These are phyloP conservation scores for Gossypium australe DNA, from an alignment of 345 rosid genomes.

Conservation along the genomic window DNA sequence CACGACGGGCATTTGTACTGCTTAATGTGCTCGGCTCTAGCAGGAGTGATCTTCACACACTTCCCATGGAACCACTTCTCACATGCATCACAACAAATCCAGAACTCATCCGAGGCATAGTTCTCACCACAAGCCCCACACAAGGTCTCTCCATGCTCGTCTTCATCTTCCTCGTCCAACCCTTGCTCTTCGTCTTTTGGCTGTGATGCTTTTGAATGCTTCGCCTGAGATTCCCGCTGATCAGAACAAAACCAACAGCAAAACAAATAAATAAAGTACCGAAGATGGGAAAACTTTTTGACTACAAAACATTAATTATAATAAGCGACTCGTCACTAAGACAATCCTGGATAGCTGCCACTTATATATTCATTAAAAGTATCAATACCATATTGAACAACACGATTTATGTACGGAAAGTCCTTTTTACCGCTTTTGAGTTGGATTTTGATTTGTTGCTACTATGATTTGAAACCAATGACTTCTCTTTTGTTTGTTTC, in stretches of 20 bases:
- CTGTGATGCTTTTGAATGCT: constrained; percentile 27
- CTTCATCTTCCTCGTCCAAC: constrained; percentile 48
- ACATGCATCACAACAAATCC: constrained; percentile 79
- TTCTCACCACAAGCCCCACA: constrained; percentile 76
- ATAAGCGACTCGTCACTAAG: not conserved
- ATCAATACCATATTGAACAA: not conserved
- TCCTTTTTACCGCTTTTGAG: constrained; percentile 26
- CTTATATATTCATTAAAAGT: not conserved
- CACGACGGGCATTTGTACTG: constrained; percentile 67
- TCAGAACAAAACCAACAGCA: not conserved
- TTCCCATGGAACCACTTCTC: constrained; percentile 76
- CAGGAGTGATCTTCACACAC: constrained; percentile 67
- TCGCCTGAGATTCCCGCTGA: constrained; percentile 34
- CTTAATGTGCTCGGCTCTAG: constrained; percentile 62
- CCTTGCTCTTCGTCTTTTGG: constrained; percentile 43
- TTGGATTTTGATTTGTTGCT: constrained; percentile 51
- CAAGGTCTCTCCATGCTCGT: constrained; percentile 54
- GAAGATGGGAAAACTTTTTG: not conserved
- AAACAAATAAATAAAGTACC: not conserved
- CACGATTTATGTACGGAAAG: not conserved
- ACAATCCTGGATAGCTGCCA: not conserved
- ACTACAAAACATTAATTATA: not conserved
- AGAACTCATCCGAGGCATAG: constrained; percentile 67
- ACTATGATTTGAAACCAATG: constrained; percentile 44
- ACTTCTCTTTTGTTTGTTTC: constrained; percentile 50